A percentile compares a stretch with the other conserved stretches of the same genome.
These are phyloP conservation scores for Grosmannia huntii DNA, from an alignment of 2,329 filamentous ascomycete species.

Conservation along the genomic window DNA sequence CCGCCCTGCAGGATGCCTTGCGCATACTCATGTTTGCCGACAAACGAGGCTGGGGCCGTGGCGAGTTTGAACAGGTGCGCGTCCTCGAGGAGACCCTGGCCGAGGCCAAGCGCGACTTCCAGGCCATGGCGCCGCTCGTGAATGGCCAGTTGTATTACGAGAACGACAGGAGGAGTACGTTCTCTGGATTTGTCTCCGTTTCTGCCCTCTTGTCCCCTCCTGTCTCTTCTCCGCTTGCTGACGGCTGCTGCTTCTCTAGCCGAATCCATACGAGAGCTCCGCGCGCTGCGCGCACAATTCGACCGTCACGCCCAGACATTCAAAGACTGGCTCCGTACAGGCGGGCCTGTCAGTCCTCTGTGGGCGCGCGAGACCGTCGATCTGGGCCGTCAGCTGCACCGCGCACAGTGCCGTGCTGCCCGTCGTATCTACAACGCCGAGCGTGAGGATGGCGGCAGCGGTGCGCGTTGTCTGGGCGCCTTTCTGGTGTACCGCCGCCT, in stretches of 20 bases:
- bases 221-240: conserved; percentile 2
- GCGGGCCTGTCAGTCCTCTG: conserved; percentile 41
- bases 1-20: conserved; percentile 36
- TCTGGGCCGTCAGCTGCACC: conserved; percentile 39
- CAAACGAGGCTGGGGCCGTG: conserved; percentile 43
- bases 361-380: conserved; percentile 40
- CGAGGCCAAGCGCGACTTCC: conserved; percentile 48
- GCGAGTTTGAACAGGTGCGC: conserved; percentile 46
- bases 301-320: conserved; percentile 35
- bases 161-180: conserved; percentile 33
- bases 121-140: conserved; percentile 41
- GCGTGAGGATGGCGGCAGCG: conserved; percentile 24
- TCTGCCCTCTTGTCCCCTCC: no score
- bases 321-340: conserved; percentile 39
- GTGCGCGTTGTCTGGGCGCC: conserved; percentile 41
- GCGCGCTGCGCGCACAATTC: conserved; percentile 30
- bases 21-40: conserved; percentile 43
- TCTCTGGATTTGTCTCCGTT: background rate
- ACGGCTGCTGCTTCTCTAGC: conserved; percentile 19
- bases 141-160: conserved; percentile 46
- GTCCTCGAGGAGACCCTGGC: conserved; percentile 42
- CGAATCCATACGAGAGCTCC: conserved; percentile 39
- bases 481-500: conserved; percentile 40
- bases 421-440: conserved; percentile 40
- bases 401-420: conserved; percentile 44